Base-by-base conservation (phyloP, 805 yeast species). In the Jamesozyma spencerorum region DNA sequence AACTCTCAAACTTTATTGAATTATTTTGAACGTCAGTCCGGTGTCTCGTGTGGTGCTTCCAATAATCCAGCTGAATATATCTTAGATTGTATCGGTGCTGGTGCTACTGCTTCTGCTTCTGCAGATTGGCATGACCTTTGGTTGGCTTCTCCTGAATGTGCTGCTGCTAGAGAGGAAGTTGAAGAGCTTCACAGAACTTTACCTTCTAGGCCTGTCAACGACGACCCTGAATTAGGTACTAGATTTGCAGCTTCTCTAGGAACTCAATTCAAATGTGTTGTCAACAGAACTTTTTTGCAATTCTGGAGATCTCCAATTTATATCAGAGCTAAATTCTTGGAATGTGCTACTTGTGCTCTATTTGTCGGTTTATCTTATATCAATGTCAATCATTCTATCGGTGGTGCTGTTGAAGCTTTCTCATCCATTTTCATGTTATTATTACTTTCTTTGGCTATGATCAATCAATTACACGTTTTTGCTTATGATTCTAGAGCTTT, bases 11-110 rank as follows among this genome's bases (percentile, higher is more conserved):
- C 77, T 2, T 66, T 83, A 59, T 72, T 79, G 34, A 58, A 68
- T 42, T 83, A 82, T 60, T 82, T 82, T 54, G 88, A 82, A 63
- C 70, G 70, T 49, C 63, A 79, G 56, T 84, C 95, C 28, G 86
- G 88, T 31, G 73, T 79, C 44, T 69, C 71, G 39, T 83, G 92
- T 66, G 69, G 65, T 27, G 59, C 59, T 11, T 61, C 65, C 29
- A 86, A 78, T 41, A 81, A 81, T 48, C 87, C 88, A 18, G 87
- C 87, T 27, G 88, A 81, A 60, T 81, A 80, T 65, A 77, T 81
- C 62, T 63, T 81, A 50, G 79, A 79, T 46, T 76, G 76, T 42
- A 79, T 83, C 58, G 90, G 90, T 45, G 88, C 90, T 27, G 88
- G 85, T 55, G 86, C 90, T 2, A 80, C 85, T 22, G 80, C 85